A percentile compares a stretch with the other conserved stretches of the same genome.
phyloP scores from a whole-genome alignment of 2,329 filamentous ascomycete genomes.

The Clonostachys sp. region DNA sequence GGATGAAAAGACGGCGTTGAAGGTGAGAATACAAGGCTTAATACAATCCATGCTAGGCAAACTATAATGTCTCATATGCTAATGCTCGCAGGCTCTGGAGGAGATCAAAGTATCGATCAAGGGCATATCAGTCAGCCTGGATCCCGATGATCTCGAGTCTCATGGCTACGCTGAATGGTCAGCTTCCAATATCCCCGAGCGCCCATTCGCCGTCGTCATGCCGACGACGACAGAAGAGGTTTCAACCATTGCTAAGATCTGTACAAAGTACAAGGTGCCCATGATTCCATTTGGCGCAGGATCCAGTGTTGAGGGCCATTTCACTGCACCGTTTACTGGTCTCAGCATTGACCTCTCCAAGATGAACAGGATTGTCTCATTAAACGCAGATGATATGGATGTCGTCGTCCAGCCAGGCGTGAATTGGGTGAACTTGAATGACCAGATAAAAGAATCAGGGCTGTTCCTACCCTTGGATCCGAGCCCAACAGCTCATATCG shows the following conservation, averaged over 20 bases:
- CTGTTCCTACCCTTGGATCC: constrained; percentile 85
- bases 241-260: constrained; percentile 58
- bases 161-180: constrained; percentile 69
- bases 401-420: constrained; percentile 69
- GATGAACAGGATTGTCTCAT: constrained; percentile 66
- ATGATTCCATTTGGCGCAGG: constrained; percentile 86
- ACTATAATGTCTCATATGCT: too few species aligned
- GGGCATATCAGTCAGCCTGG: constrained; percentile 48
- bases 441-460: constrained; percentile 46
- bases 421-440: constrained; percentile 75
- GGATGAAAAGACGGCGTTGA: too few species aligned
- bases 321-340: constrained; percentile 78
- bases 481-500: constrained; percentile 78
- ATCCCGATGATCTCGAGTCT: constrained; percentile 53
- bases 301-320: constrained; percentile 83
- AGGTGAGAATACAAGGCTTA: too few species aligned
- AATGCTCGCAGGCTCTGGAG: constrained; percentile 38
- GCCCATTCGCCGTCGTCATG: constrained; percentile 62
- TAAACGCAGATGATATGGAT: constrained; percentile 66
- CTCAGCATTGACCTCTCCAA: constrained; percentile 72
- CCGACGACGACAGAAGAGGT: constrained; percentile 58
- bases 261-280: constrained; percentile 73
- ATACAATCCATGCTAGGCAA: too few species aligned
- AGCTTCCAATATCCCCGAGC: constrained; percentile 51
- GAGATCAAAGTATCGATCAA: constrained; percentile 46